Conservation (phyloP, 768 basidiomycete genomes). For the Dacryopinax spathularia region DNA sequence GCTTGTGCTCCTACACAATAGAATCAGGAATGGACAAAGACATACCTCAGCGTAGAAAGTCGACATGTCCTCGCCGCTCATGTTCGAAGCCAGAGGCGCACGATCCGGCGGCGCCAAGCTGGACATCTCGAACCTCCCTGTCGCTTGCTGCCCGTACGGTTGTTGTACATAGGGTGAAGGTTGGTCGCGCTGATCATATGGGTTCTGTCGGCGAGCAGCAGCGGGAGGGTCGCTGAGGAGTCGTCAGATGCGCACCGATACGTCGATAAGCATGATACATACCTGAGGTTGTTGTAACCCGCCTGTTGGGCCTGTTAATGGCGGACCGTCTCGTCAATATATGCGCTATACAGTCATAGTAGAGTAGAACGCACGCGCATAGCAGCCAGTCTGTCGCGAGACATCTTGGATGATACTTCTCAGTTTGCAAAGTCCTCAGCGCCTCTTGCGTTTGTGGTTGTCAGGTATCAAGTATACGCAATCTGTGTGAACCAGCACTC, state of each 20-base stretch:
- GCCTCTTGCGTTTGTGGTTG: background rate
- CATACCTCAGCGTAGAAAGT: background rate
- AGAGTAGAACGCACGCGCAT: background rate
- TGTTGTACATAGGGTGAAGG: background rate
- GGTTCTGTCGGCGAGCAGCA: background rate
- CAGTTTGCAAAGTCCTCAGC: background rate
- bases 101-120: background rate
- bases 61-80: background rate
- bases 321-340: background rate
- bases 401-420: no score
- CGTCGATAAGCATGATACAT: background rate
- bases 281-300: background rate
- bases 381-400: background rate
- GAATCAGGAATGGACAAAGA: background rate
- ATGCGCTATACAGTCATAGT: background rate
- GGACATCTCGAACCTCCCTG: background rate
- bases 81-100: background rate
- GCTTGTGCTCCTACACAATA: background rate
- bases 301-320: background rate
- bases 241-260: background rate
- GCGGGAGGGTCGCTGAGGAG: background rate
- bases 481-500: constrained; percentile 1
- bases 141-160: background rate
- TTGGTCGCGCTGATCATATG: background rate
- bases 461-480: background rate